Percentiles rank a stretch among this genome's conserved stretches.
Conservation (phyloP, 2,329 filamentous ascomycete genomes). For the Penicillium sp. region DNA sequence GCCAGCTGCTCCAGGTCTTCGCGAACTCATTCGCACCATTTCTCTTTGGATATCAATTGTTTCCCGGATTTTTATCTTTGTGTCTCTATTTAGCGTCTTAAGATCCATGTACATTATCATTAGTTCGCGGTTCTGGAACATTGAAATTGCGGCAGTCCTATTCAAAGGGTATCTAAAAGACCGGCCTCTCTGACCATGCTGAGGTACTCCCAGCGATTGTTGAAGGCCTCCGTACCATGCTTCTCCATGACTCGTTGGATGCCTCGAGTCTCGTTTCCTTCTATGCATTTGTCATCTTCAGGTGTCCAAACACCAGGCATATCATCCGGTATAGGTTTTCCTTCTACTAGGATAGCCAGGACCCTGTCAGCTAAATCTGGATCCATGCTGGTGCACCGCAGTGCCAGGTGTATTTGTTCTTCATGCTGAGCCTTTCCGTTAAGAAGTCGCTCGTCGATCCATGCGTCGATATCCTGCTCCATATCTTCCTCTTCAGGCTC, state of each 20-base stretch:
- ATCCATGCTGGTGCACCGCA: constrained; percentile 37
- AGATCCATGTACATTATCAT: too few species aligned
- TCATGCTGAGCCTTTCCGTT: too few species aligned
- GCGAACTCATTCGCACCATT: too few species aligned
- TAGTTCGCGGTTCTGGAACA: too few species aligned
- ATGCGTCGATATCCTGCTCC: constrained; percentile 32
- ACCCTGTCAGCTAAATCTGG: constrained; percentile 31
- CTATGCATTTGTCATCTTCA: constrained; percentile 36
- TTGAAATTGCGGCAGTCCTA: too few species aligned
- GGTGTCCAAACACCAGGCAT: constrained; percentile 43
- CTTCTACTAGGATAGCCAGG: constrained; percentile 26
- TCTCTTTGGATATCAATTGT: too few species aligned
- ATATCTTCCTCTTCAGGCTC: too few species aligned
- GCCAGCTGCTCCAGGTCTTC: too few species aligned
- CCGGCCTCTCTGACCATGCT: constrained; percentile 21
- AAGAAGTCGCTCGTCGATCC: constrained; percentile 37
- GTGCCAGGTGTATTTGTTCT: constrained; percentile 28
- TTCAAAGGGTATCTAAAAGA: constrained; percentile 9
- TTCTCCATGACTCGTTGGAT: constrained; percentile 36
- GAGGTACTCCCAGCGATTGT: constrained; percentile 33
- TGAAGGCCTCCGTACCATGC: constrained; percentile 35
- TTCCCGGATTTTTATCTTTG: too few species aligned
- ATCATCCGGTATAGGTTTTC: constrained; percentile 34
- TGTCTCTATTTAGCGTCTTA: too few species aligned
- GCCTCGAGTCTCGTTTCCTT: too few species aligned